These are phyloP conservation scores for Sphagnum fallax DNA, from an alignment of 228 moss, liverwort and hornwort species.

Conservation along the genomic window DNA sequence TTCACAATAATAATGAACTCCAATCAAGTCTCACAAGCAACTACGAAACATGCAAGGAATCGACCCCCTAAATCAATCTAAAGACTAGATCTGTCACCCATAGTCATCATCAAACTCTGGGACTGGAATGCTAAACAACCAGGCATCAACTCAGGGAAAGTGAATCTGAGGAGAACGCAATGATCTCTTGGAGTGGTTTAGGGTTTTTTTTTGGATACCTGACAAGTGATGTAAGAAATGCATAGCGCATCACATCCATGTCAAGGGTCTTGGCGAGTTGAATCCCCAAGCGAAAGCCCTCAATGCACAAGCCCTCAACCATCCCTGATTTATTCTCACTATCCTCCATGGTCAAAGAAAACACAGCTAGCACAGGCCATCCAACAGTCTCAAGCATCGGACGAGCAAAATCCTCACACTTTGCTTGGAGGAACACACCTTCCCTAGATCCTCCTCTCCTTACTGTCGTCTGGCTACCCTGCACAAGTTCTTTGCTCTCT, in stretches of 20 bases:
- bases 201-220: constrained; percentile 13
- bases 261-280: constrained; percentile 43
- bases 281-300: constrained; percentile 53
- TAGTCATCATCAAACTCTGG: background rate
- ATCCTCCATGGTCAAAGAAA: constrained; percentile 60
- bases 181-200: background rate
- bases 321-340: constrained; percentile 45
- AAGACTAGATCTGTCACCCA: too few species aligned
- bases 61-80: too few species aligned
- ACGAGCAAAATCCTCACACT: constrained; percentile 44
- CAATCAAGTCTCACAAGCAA: background rate
- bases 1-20: background rate
- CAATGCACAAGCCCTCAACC: constrained; percentile 43
- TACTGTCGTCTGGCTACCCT: constrained; percentile 39
- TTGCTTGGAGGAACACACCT: constrained; percentile 42
- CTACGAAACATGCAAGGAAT: too few species aligned
- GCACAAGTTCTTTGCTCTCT: constrained; percentile 50
- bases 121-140: too few species aligned
- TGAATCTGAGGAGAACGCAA: too few species aligned
- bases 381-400: constrained; percentile 63
- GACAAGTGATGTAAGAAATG: constrained; percentile 58
- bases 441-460: constrained; percentile 34
- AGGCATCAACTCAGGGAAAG: too few species aligned
- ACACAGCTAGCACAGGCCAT: constrained; percentile 59
- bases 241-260: constrained; percentile 63